Evolutionary conservation across 169 alveolate genomes (phyloP), one percentile per base, ranked within the genome.

Genomic region (Eimeria falciformis): DNA sequence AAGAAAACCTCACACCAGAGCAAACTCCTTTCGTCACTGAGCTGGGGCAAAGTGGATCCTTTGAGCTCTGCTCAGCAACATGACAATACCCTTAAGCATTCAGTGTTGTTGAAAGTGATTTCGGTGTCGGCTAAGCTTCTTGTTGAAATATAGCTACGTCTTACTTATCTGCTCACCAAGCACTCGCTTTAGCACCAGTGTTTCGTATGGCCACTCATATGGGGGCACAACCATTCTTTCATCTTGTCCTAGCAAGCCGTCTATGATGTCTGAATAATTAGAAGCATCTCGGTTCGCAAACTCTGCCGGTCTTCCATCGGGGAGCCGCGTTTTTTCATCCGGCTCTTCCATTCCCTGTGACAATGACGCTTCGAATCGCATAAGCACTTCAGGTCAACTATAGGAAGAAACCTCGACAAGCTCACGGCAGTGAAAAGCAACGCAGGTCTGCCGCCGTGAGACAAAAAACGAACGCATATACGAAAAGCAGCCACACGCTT

Each of bases 1-100:
- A 93, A 94, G 84, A 90, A 94, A 81, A 93, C 88, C 53, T 94
- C 95, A 62, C 93, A 94, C 90, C 94, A 93, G 18, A 92, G 56
- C 6, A 83, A 50, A 58, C 91, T 90, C 68, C 69, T 90, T 29
- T 90, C 83, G 23, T 62, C 87, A 43, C 93, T 69, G 53, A 86
- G 40, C 73, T 85, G 92, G 3, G 93, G 91, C 81, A 86, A 33
- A 83, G 93, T 82, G 40, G 93, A 90, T 82, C 91, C 94, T 56
- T 92, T 94, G 45, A 93, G 78, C 37, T 91, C 95, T 65, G 71
- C 46, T n/a, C n/a, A 73, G 53, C 83, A 73, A 73, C 29, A 2
- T 6, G 43, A 73, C 14, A 50, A 50, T 50, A 11, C 62, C n/a
- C 14, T 50, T 50, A 50, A 14, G 14, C 62, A 50, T 7, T 50